These are phyloP conservation scores for Pholiota conissans DNA, from an alignment of 768 basidiomycete species.

Conservation along the genomic window DNA sequence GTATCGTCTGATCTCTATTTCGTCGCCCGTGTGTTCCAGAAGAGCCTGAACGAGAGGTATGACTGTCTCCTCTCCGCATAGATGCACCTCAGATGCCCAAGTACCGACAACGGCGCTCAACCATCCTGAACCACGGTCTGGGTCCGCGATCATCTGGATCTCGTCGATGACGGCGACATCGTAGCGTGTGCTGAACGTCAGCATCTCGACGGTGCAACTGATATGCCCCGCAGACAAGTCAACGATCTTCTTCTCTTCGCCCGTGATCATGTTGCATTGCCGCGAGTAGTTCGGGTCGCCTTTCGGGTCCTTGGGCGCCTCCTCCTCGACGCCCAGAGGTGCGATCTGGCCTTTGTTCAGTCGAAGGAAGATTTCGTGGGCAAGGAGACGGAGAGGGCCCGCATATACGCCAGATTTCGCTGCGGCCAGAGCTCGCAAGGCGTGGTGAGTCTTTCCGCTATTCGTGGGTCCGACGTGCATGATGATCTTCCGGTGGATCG, in stretches of 20 bases:
- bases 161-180: conserved; percentile 96
- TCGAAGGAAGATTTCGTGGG: conserved; percentile 92
- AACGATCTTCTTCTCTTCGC: conserved; percentile 84
- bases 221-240: conserved; percentile 51
- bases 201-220: conserved; percentile 97
- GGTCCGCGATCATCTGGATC: conserved; percentile 92
- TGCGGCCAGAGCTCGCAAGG: conserved; percentile 82
- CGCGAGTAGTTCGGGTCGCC: conserved; percentile 55
- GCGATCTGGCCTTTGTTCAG: conserved; percentile 89
- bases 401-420: conserved; percentile 79
- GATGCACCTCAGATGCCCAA: conserved; percentile 79
- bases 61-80: conserved; percentile 94
- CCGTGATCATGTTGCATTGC: conserved; percentile 85
- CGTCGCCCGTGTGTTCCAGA: conserved; percentile 78
- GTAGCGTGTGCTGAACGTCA: conserved; percentile 36
- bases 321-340: conserved; percentile 55
- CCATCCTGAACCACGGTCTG: conserved; percentile 80
- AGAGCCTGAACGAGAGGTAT: conserved; percentile 76
- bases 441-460: conserved; percentile 95
- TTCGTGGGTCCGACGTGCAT: conserved; percentile 99
- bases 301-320: conserved; percentile 20
- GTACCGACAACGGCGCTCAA: conserved; percentile 76
- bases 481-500: conserved; percentile 72
- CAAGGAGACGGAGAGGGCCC: conserved; percentile 89
- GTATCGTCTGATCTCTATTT: conserved; percentile 78